Evolutionary conservation across 1,139 yeast species (phyloP), one percentile per base, ranked within the genome.

Genomic region (Kodamaea derodonti): DNA sequence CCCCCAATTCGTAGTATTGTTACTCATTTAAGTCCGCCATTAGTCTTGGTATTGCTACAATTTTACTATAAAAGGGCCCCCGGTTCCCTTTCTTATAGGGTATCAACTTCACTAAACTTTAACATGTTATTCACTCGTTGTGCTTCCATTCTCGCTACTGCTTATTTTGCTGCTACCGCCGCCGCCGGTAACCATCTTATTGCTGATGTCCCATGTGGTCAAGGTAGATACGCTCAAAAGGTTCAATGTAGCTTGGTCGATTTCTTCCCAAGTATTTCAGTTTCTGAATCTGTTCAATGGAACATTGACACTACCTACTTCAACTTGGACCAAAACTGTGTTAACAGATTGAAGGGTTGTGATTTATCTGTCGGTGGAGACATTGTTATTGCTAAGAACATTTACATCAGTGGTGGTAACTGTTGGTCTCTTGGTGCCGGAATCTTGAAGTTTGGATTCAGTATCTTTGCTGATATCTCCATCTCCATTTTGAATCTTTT

Each of bases 231-330:
- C 6, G 28, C 28, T 11, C 28, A 25, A 12, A 25, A 25, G 28
- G 28, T 25, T 25, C 28, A 25, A 25, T 25, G 28, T 25, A 9
- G 17, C 11, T 12, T 25, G 11, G 11, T 7, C 9, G 14, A 25
- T 17, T 25, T 25, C 17, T 25, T 13, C 28, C 28, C 28, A 12
- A n/a, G 11, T 17, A 25, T 25, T 14, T 25, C 28, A 13, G 28
- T 14, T 14, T 4, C 17, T 14, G 28, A 13, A 13, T 15, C 17
- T 25, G 28, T 17, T 14, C 15, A 25, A 14, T 25, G 12, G 17
- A 14, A 12, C 28, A 25, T 25, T 25, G 28, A 25, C 17, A 25
- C 28, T 7, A 25, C 28, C 17, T 25, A 25, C 28, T 25, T 13
- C 28, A 17, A 14, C 28, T 25, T 25, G 28, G 14, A 12, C 28